Base-by-base conservation (phyloP, 2,329 filamentous ascomycete species). In the Aulographum hederae region DNA sequence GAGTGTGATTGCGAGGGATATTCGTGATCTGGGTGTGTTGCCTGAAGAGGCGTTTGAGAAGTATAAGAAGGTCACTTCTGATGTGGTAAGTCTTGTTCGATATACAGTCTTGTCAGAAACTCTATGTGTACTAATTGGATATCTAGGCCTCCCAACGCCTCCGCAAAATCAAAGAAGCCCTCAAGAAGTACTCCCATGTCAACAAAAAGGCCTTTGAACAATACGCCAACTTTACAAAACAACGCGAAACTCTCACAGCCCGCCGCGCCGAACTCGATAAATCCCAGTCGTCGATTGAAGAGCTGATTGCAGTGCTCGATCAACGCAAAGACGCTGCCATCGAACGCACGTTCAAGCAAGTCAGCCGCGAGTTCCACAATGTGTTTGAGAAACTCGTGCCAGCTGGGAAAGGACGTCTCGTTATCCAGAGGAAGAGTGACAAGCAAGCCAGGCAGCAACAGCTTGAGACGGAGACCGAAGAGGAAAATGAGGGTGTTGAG, bases 151-250 rank as follows among this genome's bases (percentile, higher is more conserved):
- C 66, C 32, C 68, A 67, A 46, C 74, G 76, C 34, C 69, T 95
- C 16, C 84, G 89, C 57, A 91, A 85, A 47, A 82, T 86, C 46
- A 91, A 92, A 39, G 81, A 93, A 43, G 74, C 79, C 0, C 64
- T 95, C 33, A 95, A 95, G 59, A 93, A 94, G 51, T 95, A 89
- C 58, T 82, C 84, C 34, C 82, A 94, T 46, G 85, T 98, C 58
- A 98, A 98, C 68, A 98, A 95, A 60, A 95, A 98, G 58, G 89
- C 89, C 0, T 93, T 95, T 49, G 91, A 98, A 56, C 89, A 98
- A 53, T 98, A 95, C 61, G 91, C 86, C 58, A 92, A 76, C 57
- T 98, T 95, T 52, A 94, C 86, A 5, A 78, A 75, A 31, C 82
- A 94, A 54, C 78, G 91, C 35, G 85, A 93, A 38, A 77, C 78